Conservation (phyloP, 1,139 yeast genomes). For the Pichia kudriavzevii region DNA sequence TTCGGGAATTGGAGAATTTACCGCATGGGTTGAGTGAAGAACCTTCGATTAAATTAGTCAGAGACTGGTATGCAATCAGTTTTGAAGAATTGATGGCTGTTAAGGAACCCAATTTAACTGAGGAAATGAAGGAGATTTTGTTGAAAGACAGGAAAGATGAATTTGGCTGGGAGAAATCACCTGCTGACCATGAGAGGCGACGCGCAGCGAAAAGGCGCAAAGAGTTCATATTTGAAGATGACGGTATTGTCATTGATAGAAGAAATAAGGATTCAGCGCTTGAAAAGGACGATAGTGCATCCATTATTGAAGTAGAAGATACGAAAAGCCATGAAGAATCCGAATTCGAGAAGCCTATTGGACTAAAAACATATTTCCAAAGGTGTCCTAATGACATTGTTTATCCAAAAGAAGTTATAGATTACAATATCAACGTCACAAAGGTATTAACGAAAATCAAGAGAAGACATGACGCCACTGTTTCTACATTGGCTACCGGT, state of each 20-base stretch:
- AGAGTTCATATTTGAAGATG: constrained; percentile 33
- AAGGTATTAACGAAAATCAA: constrained; percentile 66
- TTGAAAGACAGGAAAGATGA: constrained; percentile 10
- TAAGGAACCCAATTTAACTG: constrained; percentile 39
- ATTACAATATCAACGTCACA: constrained; percentile 61
- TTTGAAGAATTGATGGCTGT: constrained; percentile 70
- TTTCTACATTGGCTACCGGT: constrained; percentile 88
- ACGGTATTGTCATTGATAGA: constrained; percentile 41
- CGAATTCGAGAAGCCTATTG: constrained; percentile 10
- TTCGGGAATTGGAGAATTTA: constrained; percentile 72
- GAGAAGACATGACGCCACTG: constrained; percentile 86
- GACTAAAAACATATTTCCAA: constrained; percentile 47
- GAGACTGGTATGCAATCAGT: constrained; percentile 88
- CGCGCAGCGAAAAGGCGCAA: neutral
- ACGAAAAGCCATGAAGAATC: constrained; percentile 2
- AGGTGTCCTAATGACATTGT: constrained; percentile 43
- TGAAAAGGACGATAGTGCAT: constrained; percentile 1
- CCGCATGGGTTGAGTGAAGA: constrained; percentile 68
- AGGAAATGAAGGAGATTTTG: constrained; percentile 9
- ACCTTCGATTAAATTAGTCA: constrained; percentile 71
- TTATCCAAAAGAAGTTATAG: constrained; percentile 61
- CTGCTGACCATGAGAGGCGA: neutral
- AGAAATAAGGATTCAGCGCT: constrained; percentile 12
- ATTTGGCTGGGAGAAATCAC: constrained; percentile 4
- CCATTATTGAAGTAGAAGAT: neutral